Evolutionary conservation across 106 monocot species (phyloP).

Genomic region (Allium sativum): DNA sequence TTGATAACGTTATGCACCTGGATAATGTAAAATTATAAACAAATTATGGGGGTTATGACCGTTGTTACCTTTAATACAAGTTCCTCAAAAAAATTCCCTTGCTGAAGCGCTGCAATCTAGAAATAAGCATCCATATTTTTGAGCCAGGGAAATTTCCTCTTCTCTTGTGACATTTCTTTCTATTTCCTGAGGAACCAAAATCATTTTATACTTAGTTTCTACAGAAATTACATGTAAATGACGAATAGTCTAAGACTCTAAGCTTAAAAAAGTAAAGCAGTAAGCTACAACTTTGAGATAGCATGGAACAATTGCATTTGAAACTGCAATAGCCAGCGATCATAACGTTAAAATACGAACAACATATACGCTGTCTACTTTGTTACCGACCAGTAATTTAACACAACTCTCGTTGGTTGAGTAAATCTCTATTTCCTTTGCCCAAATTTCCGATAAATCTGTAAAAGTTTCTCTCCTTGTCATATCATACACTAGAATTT

Average conservation of each 20-base stretch:
- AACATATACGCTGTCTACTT: slow-evolving; percentile 70
- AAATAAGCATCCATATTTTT: slow-evolving; percentile 58
- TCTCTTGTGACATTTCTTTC: slow-evolving; percentile 43
- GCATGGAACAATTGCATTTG: too few species aligned
- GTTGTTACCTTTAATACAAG: slow-evolving; percentile 64
- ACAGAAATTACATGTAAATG: too few species aligned
- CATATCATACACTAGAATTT: slow-evolving; percentile 75
- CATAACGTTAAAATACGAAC: too few species aligned
- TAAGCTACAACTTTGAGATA: too few species aligned
- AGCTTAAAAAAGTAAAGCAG: too few species aligned
- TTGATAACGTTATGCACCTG: too few species aligned
- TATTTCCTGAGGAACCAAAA: slow-evolving; percentile 25
- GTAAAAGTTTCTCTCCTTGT: slow-evolving; percentile 79
- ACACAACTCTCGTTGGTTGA: slow-evolving; percentile 73
- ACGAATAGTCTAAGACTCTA: too few species aligned
- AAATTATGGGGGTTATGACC: too few species aligned
- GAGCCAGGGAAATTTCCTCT: slow-evolving; percentile 50
- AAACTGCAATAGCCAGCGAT: too few species aligned
- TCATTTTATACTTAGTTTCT: too few species aligned
- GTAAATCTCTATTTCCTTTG: slow-evolving; percentile 74
- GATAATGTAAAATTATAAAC: too few species aligned
- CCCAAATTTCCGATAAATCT: slow-evolving; percentile 83
- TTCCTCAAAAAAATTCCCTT: slow-evolving; percentile 77
- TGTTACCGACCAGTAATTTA: slow-evolving; percentile 93
- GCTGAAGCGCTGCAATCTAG: slow-evolving; percentile 89